Evolutionary conservation across 2,329 filamentous ascomycete genomes (phyloP), one percentile per base, ranked within the genome.

Genomic region (Dryadomyces quercivorus): DNA sequence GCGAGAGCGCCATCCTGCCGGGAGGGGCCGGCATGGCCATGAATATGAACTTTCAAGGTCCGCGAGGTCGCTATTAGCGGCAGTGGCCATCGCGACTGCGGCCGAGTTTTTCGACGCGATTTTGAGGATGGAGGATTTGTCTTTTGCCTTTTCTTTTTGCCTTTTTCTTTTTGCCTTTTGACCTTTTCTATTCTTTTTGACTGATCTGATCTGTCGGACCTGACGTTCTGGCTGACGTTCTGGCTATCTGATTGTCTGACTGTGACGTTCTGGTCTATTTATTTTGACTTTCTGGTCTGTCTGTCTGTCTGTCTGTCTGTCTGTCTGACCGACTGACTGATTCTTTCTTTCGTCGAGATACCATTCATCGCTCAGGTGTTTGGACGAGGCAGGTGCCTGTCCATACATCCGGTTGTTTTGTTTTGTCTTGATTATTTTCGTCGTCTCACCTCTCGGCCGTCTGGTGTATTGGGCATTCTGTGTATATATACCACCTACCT

Each of bases 1-100:
- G 81, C 51, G 81, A 85, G 66, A 85, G 82, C 61, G 70, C 73
- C 48, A 79, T 82, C 57, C 73, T 75, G 63, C 71, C 75, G 56
- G 69, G 70, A 20, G 70, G 75, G 59, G 34, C 48, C 13, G 64
- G 68, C 51, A 67, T 72, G 49, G 20, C 20, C 49, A 61, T 71
- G 72, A 44, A 20, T 13, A 18, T 78, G 36, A 75, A 71, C 53
- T 71, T 74, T 20, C 76, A 79, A 59, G 67, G 68, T 43, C 76
- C 75, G 0, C 76, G 73, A 63, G 72, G 71, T n/a, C 72, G 70
- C 60, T 75, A 72, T 58, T 75, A 64, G 67, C 58, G 48, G 47
- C 57, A 52, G 52, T 56, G 44, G 51, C 55, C 38, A 2, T n/a
- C 55, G 13, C 51, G 43, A 20, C 36, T 59, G 31, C 52, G 55